Percentiles rank a stretch among this genome's conserved stretches.
phyloP scores from a whole-genome alignment of 2,329 filamentous ascomycete species.

The Claviceps spartinae region DNA sequence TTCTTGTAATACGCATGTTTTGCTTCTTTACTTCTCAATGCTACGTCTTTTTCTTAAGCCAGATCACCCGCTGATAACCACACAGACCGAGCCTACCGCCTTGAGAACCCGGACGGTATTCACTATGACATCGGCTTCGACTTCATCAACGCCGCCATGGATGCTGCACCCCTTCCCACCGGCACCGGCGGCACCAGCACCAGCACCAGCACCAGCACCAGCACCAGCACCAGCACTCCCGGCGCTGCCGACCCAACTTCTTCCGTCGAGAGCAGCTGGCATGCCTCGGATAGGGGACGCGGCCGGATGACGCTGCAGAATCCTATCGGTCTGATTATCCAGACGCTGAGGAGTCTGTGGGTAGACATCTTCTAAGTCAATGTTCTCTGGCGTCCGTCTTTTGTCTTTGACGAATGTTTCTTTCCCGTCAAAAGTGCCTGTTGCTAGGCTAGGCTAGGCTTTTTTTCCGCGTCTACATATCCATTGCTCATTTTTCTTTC shows the following conservation, averaged over 20 bases:
- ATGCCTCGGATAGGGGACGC: background rate
- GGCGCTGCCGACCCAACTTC: constrained; percentile 1
- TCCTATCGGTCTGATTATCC: constrained; percentile 1
- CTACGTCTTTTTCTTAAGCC: background rate
- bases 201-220: background rate
- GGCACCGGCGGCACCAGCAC: background rate
- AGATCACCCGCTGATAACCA: background rate
- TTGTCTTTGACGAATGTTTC: too few relatives aligned
- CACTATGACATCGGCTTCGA: constrained; percentile 12
- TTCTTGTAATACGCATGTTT: too few relatives aligned
- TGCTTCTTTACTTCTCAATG: too few relatives aligned
- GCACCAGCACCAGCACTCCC: background rate
- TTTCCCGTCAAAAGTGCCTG: too few relatives aligned
- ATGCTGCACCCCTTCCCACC: background rate
- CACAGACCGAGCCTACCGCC: constrained; percentile 5
- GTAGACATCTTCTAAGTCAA: background rate
- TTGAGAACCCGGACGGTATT: constrained; percentile 12
- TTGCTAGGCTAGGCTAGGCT: too few relatives aligned
- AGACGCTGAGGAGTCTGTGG: background rate
- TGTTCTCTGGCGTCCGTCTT: too few relatives aligned
- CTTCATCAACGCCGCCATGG: constrained; percentile 11
- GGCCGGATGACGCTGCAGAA: constrained; percentile 2
- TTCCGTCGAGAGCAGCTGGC: constrained; percentile 1
- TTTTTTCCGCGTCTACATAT: too few relatives aligned
- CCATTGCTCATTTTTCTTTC: too few relatives aligned